These are phyloP conservation scores for Phytophthora syringae DNA, from an alignment of 352 stramenopile genomes.

Conservation along the genomic window DNA sequence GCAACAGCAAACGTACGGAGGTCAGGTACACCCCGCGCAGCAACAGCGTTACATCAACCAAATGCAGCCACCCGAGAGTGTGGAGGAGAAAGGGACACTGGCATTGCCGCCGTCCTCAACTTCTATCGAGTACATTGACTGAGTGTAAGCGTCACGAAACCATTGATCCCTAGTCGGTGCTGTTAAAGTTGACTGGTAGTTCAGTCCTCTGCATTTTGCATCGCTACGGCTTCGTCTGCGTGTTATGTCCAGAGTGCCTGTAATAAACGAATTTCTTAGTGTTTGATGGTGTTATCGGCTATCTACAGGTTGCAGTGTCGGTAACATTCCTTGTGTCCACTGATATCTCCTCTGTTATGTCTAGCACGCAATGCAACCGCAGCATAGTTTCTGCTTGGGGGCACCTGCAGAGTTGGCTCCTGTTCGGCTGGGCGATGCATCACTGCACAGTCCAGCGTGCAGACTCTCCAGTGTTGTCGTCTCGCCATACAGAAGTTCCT, in stretches of 20 bases:
- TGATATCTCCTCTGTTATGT: neutral
- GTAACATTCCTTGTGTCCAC: neutral
- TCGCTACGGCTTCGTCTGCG: neutral
- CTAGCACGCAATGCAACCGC: conserved; percentile 79
- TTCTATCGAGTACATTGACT: conserved; percentile 58
- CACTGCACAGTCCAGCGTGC: conserved; percentile 69
- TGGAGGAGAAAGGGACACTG: conserved; percentile 35
- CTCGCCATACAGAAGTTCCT: conserved; percentile 94
- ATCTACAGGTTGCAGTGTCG: neutral
- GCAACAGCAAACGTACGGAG: conserved; percentile 41
- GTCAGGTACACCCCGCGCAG: conserved; percentile 41
- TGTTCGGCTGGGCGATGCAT: conserved; percentile 28
- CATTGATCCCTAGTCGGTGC: conserved; percentile 19
- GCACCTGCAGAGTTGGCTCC: conserved; percentile 19
- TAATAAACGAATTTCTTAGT: conserved; percentile 41
- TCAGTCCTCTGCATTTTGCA: conserved; percentile 32
- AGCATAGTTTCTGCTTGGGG: conserved; percentile 67
- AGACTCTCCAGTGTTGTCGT: conserved; percentile 85
- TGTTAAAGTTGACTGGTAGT: conserved; percentile 20
- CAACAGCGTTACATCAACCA: conserved; percentile 48
- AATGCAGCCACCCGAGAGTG: conserved; percentile 24
- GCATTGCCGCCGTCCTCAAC: conserved; percentile 33
- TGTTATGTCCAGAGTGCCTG: conserved; percentile 24
- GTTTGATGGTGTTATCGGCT: neutral
- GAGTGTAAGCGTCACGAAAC: conserved; percentile 20